These are phyloP conservation scores for Alternaria consortialis DNA, from an alignment of 2,329 filamentous ascomycete species.

Conservation along the genomic window DNA sequence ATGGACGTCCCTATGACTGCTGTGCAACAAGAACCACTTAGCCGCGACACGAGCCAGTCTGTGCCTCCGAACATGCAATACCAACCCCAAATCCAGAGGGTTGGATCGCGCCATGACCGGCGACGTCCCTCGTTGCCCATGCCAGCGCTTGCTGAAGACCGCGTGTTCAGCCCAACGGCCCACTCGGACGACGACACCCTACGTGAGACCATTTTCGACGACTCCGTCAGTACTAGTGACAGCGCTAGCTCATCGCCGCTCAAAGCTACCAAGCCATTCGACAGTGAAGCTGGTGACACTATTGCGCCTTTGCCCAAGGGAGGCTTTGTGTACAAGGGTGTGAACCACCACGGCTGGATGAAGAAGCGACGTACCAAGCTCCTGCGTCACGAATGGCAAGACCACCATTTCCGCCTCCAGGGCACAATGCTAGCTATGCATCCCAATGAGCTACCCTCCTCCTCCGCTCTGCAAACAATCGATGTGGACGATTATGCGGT, in stretches of 20 bases:
- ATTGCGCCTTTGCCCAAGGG: constrained; percentile 48
- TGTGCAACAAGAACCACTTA: constrained; percentile 73
- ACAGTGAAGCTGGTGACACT: constrained; percentile 29
- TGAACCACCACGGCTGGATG: constrained; percentile 85
- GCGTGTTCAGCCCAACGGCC: constrained; percentile 53
- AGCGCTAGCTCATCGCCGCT: constrained; percentile 47
- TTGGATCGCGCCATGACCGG: constrained; percentile 55
- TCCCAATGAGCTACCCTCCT: constrained; percentile 59
- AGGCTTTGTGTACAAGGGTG: constrained; percentile 55
- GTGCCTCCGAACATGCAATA: constrained; percentile 95
- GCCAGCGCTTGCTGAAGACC: constrained; percentile 74
- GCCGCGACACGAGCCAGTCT: constrained; percentile 84
- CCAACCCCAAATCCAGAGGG: constrained; percentile 60
- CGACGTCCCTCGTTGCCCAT: constrained; percentile 75
- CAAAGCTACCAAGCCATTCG: constrained; percentile 36
- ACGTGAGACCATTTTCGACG: constrained; percentile 46
- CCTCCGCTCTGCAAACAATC: constrained; percentile 79
- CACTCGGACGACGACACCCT: constrained; percentile 49
- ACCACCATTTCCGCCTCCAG: constrained; percentile 87
- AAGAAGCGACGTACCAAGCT: constrained; percentile 91
- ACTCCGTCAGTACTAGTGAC: constrained; percentile 21
- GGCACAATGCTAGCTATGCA: constrained; percentile 72
- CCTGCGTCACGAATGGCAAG: constrained; percentile 92
- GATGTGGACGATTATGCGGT: constrained; percentile 91
- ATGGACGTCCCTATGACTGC: constrained; percentile 86